Conservation (phyloP, 768 basidiomycete genomes). For the Chalciporus pseudorubinellus region DNA sequence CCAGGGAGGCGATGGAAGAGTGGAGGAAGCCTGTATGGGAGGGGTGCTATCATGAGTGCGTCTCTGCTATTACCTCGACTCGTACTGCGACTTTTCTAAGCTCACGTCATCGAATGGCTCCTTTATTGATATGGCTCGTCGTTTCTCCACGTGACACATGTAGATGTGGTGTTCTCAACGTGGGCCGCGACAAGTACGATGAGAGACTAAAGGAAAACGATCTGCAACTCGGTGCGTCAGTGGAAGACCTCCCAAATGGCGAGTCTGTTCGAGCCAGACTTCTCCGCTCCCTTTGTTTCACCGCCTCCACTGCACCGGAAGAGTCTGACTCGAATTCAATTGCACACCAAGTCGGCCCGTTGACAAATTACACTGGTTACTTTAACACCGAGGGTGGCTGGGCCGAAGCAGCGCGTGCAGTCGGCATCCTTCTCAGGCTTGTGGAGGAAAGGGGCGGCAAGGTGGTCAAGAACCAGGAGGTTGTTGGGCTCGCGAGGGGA, state of each 20-base stretch:
- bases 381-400: conserved; percentile 80
- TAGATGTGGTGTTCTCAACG: conserved; percentile 29
- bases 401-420: conserved; percentile 73
- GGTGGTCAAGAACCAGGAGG: conserved; percentile 57
- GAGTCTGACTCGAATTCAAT: not conserved
- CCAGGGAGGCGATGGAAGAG: conserved; percentile 68
- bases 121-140: not conserved
- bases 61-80: conserved; percentile 6
- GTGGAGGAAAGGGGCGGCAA: conserved; percentile 60
- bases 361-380: conserved; percentile 47
- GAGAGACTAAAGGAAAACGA: conserved; percentile 64
- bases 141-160: not conserved
- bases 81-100: not conserved
- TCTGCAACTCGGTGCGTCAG: conserved; percentile 48
- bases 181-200: conserved; percentile 39
- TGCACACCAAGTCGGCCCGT: conserved; percentile 12
- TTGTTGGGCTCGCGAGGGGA: conserved; percentile 45
- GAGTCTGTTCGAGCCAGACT: conserved; percentile 18
- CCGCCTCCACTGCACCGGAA: not conserved
- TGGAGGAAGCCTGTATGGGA: conserved; percentile 76
- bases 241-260: conserved; percentile 31
- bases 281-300: conserved; percentile 8
- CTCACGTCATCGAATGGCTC: not conserved
- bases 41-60: conserved; percentile 82
- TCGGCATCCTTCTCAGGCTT: conserved; percentile 50